These are phyloP conservation scores for Trichoderma reesei DNA, from an alignment of 495 filamentous ascomycete species.

Conservation along the genomic window DNA sequence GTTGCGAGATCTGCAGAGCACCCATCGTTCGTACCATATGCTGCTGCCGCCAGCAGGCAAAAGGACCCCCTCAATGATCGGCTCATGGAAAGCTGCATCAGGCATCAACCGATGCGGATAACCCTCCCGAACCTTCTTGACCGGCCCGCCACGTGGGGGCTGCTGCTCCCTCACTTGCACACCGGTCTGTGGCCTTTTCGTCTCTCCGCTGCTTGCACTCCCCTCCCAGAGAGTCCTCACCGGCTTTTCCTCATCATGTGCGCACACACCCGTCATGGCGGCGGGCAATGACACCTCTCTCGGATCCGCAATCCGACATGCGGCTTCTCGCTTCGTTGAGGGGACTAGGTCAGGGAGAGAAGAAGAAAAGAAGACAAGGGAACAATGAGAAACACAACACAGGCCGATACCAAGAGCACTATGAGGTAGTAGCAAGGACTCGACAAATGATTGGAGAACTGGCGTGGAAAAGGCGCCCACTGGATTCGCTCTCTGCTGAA, in stretches of 20 bases:
- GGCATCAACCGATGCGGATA: constrained; percentile 5
- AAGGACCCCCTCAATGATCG: neutral
- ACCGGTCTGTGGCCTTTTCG: neutral
- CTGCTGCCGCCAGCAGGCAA: neutral
- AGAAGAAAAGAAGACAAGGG: neutral
- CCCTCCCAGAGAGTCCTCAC: neutral
- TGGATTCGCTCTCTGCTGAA: neutral
- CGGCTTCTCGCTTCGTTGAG: neutral
- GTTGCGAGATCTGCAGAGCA: neutral
- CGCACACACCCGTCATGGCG: neutral
- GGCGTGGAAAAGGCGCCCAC: neutral
- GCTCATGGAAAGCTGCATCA: constrained; percentile 3
- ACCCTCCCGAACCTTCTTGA: neutral
- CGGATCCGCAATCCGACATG: neutral
- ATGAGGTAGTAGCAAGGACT: neutral
- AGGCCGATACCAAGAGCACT: neutral
- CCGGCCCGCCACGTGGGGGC: constrained; percentile 4
- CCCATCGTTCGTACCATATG: neutral
- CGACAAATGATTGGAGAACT: neutral
- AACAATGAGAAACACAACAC: neutral
- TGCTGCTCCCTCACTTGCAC: neutral
- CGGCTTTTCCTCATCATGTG: neutral
- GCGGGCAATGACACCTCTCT: neutral
- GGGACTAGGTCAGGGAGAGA: neutral
- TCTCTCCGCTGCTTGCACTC: neutral